phyloP scores from a whole-genome alignment of 176 grass and related monocot species.

The Cymbopogon citratus region DNA sequence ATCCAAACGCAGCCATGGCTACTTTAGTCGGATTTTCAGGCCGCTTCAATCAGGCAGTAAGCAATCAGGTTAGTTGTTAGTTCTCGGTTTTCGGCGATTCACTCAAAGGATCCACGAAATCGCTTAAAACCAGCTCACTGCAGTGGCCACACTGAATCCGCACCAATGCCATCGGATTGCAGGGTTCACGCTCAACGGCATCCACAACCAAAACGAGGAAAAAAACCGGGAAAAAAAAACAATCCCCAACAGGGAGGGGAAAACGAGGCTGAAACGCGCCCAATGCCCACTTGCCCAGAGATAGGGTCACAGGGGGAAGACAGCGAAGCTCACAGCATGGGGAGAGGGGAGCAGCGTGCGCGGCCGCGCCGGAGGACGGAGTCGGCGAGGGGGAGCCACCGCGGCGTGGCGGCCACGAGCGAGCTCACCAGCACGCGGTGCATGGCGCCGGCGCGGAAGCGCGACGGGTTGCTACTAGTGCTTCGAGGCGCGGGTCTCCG shows the following conservation, averaged over 20 bases:
- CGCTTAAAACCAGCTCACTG: background rate
- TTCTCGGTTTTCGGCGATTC: background rate
- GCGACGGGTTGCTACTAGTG: background rate
- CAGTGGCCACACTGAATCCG: background rate
- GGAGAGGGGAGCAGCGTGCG: slow-evolving; percentile 28
- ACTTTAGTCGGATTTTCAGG: background rate
- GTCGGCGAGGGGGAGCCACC: slow-evolving; percentile 52
- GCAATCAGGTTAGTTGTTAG: no score
- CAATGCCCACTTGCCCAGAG: background rate
- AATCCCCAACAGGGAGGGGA: background rate
- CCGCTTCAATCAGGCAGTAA: background rate
- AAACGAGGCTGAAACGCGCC: background rate
- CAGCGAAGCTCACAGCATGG: slow-evolving; percentile 40
- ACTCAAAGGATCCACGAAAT: background rate
- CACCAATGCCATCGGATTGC: background rate
- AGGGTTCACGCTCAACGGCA: background rate
- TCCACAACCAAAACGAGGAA: background rate
- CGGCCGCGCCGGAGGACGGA: slow-evolving; percentile 47
- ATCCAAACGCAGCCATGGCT: background rate
- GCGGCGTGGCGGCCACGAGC: slow-evolving; percentile 60
- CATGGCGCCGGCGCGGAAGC: slow-evolving; percentile 33
- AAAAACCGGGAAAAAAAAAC: background rate
- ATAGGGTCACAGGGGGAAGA: background rate
- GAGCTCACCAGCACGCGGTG: slow-evolving; percentile 67
- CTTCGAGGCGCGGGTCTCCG: background rate